phyloP scores from a whole-genome alignment of 2,329 filamentous ascomycete genomes.

The Sclerotinia glacialis region DNA sequence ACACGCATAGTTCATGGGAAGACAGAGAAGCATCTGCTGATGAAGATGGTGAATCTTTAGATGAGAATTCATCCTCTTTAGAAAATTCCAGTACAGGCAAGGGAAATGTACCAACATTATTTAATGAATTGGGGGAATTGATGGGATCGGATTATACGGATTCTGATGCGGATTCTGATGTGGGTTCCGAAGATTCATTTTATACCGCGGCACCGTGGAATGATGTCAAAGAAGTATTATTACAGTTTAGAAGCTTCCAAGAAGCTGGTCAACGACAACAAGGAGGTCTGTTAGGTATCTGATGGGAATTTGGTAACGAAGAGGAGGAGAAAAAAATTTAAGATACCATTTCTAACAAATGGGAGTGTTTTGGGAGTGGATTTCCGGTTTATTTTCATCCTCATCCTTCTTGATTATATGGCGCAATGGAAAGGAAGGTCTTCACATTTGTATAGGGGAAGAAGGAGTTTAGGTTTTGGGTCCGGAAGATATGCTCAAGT shows the following conservation, averaged over 20 bases:
- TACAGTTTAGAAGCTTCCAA: constrained; percentile 10
- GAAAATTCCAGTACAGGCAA: not conserved
- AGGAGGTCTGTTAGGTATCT: not conserved
- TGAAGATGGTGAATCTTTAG: constrained; percentile 13
- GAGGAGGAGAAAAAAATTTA: not conserved
- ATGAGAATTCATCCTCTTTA: not conserved
- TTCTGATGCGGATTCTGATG: constrained; percentile 11
- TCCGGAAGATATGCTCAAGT: not conserved
- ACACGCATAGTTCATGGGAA: constrained; percentile 12
- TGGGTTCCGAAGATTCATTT: constrained; percentile 17
- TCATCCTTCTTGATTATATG: not conserved
- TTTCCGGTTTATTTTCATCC: not conserved
- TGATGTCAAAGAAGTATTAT: constrained; percentile 8
- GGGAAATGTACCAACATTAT: constrained; percentile 8
- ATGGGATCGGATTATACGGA: constrained; percentile 14
- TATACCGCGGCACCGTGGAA: constrained; percentile 19
- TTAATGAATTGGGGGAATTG: constrained; percentile 18
- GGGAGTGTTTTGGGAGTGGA: not conserved
- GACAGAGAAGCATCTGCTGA: constrained; percentile 8
- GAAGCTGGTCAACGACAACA: constrained; percentile 7
- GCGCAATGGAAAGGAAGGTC: not conserved
- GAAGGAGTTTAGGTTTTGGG: not conserved
- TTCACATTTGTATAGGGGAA: not conserved
- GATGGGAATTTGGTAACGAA: not conserved
- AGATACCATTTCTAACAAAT: not conserved